These are phyloP conservation scores for Malbranchea zuffiana DNA, from an alignment of 2,329 filamentous ascomycete genomes.

Conservation along the genomic window DNA sequence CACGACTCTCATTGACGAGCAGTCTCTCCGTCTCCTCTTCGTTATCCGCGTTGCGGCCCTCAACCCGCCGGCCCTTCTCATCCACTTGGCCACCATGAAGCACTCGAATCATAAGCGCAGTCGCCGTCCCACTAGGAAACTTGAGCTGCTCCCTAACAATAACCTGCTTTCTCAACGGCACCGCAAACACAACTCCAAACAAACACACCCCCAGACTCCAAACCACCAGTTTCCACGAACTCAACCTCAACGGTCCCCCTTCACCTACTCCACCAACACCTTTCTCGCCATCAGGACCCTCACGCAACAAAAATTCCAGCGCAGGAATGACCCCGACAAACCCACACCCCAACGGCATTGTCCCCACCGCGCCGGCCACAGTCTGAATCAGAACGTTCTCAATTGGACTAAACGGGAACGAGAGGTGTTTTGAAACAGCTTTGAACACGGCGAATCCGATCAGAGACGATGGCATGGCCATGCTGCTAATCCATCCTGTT, in stretches of 20 bases:
- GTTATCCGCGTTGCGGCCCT: conserved; percentile 10
- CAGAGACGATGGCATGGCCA: conserved; percentile 93
- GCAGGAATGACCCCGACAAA: conserved; percentile 93
- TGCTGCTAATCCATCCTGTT: conserved; percentile 71
- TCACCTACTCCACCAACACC: conserved; percentile 61
- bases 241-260: conserved; percentile 61
- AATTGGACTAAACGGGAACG: conserved; percentile 77
- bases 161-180: conserved; percentile 79
- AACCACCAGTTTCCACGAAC: conserved; percentile 65
- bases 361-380: conserved; percentile 87
- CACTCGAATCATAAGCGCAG: conserved; percentile 82
- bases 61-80: conserved; percentile 24
- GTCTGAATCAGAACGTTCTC: conserved; percentile 97
- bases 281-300: conserved; percentile 65
- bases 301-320: conserved; percentile 70
- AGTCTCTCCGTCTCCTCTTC: conserved; percentile 23
- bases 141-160: conserved; percentile 86
- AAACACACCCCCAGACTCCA: conserved; percentile 93
- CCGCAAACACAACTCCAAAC: conserved; percentile 93
- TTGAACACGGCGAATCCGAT: conserved; percentile 94
- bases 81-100: conserved; percentile 57
- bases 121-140: conserved; percentile 92
- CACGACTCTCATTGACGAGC: conserved; percentile 28
- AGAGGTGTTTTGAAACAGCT: conserved; percentile 58
- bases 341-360: conserved; percentile 90